Evolutionary conservation across 2,329 filamentous ascomycete genomes (phyloP), one percentile per base, ranked within the genome.

Genomic region (Botryosphaeria dothidea): DNA sequence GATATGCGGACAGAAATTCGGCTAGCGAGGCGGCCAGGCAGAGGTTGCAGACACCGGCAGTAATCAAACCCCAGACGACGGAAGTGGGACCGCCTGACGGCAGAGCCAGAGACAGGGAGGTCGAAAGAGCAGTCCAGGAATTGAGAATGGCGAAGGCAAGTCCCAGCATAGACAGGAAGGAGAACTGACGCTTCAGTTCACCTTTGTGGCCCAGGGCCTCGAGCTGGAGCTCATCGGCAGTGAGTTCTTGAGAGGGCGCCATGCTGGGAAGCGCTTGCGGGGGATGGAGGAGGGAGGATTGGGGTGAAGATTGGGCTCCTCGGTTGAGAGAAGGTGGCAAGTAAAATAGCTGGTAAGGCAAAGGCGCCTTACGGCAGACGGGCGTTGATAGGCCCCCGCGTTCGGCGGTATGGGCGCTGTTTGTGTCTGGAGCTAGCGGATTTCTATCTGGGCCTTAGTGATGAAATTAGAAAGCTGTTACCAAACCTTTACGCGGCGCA

Each of bases 21-120:
- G 89, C 89, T 29, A 92, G 81, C 3, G 87, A 90, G 8, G 87
- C 84, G 5, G 90, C 88, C 41, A 92, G 82, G 69, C 86, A 90
- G 9, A 92, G 72, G 70, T 92, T 92, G 79, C 89, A 92, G 52
- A 91, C 67, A 2, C 76, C 81, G 6, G 81, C 80, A 2, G 81
- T 82, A 13, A 86, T 71, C 4, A 84, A 71, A 3, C 90, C 91
- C 90, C 91, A 93, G 65, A 93, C 84, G 45, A 93, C 88, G 65
- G 88, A 85, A 7, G 85, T 87, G 21, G 88, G 85, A 0, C 91
- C 91, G 46, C 91, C 91, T 15, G 86, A 90, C 0, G 90, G 89
- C 34, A 93, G 80, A 21, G 87, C 86, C 4, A 89, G 78, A 3
- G 82, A 84, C 51, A 88, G 75, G 63, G 84, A 87, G 1, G 86